Percentiles rank a stretch among this genome's conserved stretches.
These are phyloP conservation scores for Monilinia polystroma DNA, from an alignment of 2,329 filamentous ascomycete species.

Conservation along the genomic window DNA sequence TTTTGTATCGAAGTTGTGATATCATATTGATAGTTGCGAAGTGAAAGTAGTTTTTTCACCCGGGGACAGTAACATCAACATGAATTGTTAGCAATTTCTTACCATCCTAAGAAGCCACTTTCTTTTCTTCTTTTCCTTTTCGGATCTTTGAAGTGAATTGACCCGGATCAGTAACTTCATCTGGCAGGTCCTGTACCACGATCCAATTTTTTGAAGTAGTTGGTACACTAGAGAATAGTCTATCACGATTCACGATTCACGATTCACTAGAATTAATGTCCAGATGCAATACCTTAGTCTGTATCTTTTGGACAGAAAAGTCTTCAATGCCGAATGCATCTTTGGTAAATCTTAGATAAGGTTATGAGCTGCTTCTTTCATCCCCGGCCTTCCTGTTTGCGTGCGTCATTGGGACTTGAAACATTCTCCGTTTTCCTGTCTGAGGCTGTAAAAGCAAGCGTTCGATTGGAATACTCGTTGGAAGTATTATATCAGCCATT, in stretches of 20 bases:
- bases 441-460: constrained; percentile 8
- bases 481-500: constrained; percentile 11
- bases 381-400: neutral
- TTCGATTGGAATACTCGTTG: neutral
- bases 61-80: neutral
- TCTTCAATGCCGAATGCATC: neutral
- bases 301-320: neutral
- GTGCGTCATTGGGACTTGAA: constrained; percentile 1
- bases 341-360: constrained; percentile 1
- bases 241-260: neutral
- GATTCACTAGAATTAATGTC: neutral
- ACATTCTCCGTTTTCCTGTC: constrained; percentile 10
- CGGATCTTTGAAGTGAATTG: neutral
- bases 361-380: neutral
- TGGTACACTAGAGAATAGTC: neutral
- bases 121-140: neutral
- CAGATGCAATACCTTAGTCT: neutral
- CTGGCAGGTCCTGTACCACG: neutral
- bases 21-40: neutral
- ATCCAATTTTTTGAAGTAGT: neutral
- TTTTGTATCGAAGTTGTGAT: constrained; percentile 8
- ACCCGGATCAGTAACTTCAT: neutral
- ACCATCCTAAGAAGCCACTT: neutral
- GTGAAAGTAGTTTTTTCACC: constrained; percentile 10
- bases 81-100: neutral